Conservation (phyloP, 1,284 basidiomycete genomes). For the Pterula multifida region DNA sequence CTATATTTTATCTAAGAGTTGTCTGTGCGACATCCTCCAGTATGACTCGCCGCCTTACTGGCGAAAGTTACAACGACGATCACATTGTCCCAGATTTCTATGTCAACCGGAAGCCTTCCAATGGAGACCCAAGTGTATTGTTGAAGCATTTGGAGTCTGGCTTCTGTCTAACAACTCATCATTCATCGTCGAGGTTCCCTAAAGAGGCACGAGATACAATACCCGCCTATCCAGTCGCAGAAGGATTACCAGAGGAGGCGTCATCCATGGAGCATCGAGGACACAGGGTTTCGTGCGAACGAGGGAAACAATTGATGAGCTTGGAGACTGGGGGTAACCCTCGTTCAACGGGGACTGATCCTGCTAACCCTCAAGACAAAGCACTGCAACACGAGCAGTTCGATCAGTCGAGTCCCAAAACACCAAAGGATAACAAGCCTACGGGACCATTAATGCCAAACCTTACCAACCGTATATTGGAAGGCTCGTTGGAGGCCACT, state of each 20-base stretch:
- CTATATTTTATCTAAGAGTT: background rate
- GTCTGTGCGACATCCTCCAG: background rate
- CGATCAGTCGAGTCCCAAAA: background rate
- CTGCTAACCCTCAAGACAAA: background rate
- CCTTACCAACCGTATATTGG: background rate
- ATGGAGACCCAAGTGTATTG: constrained; percentile 12
- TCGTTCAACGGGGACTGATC: background rate
- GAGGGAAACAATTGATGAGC: background rate
- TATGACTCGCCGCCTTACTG: constrained; percentile 12
- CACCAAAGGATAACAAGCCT: background rate
- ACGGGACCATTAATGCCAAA: background rate
- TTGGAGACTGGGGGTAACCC: background rate
- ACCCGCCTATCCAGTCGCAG: background rate
- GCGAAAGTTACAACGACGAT: constrained; percentile 12
- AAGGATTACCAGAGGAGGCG: background rate
- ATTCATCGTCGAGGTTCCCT: constrained; percentile 13
- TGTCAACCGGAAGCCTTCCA: constrained; percentile 15
- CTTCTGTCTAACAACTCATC: background rate
- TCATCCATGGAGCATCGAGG: background rate
- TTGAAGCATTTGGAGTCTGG: constrained; percentile 11
- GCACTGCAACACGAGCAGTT: background rate
- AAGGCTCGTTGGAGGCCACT: background rate
- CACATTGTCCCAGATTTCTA: constrained; percentile 18
- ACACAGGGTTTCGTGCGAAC: background rate
- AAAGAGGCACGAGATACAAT: constrained; percentile 13